Evolutionary conservation across 768 basidiomycete species (phyloP), one percentile per base, ranked within the genome.

Genomic region (Tricholoma matsutake): DNA sequence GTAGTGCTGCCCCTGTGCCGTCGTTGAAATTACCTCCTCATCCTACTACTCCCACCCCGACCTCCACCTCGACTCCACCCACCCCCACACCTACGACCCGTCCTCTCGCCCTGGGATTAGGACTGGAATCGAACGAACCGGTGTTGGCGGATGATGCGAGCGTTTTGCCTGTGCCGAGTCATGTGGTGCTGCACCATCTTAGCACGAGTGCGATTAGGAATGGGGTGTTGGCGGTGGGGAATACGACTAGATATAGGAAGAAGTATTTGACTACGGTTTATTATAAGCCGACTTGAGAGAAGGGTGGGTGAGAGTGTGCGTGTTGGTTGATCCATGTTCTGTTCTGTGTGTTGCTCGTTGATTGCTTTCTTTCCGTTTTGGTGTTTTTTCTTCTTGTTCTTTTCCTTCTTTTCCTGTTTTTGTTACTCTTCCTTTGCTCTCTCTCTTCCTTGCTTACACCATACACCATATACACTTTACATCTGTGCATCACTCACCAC

Each of bases 151-250:
- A 98, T 73, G 96, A 98, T 69, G 90, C 86, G 56, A 89, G 88
- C 53, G 94, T 98, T 59, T 74, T 98, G 63, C 90, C 96, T 14
- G 93, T 97, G 20, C 96, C 96, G 20, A 90, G 87, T 37, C 96
- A 98, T 76, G 93, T 94, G 37, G 94, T 98, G 22, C 78, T 98
- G 64, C 94, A 97, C 67, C 96, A 98, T 74, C 75, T 98, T 67
- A 92, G 92, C 63, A 97, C 96, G 63, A 96, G 94, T 68, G 95
- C 96, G 56, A 98, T 98, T 63, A 82, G 87, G 73, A 95, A 95
- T 72, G 95, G 94, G 6, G 93, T 96, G 51, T 74, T 98, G 54
- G 95, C 94, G 39, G 94, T 98, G 5, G 95, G 88, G 28, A 93
- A 86, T 61, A 98, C 96, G 60, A 94, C 89, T 55, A 79, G 96